Evolutionary conservation across 169 alveolate genomes (phyloP).

Genomic region (Besnoitia besnoiti): DNA sequence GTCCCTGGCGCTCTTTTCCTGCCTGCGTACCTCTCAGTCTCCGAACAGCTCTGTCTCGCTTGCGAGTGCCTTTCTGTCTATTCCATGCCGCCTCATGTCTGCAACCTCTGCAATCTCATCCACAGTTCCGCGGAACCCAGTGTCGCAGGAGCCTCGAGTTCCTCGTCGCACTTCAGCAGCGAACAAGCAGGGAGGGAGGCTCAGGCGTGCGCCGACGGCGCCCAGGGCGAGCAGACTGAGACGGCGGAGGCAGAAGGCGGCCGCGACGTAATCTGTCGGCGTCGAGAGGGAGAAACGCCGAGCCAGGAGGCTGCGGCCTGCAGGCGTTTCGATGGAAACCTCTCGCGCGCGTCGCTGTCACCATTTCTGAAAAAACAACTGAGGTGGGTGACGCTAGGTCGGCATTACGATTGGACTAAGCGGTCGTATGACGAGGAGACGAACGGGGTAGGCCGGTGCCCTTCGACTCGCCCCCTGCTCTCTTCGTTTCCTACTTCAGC

Average conservation of each 20-base stretch:
- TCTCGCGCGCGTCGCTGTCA: not conserved
- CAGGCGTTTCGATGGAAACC: not conserved
- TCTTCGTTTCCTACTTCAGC: too few species aligned
- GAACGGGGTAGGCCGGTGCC: too few species aligned
- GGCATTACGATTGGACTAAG: not conserved
- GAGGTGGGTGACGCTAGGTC: not conserved
- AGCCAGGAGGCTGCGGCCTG: not conserved
- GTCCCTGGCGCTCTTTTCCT: not conserved
- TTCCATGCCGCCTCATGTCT: slow-evolving; percentile 7
- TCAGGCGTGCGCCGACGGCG: not conserved
- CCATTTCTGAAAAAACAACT: not conserved
- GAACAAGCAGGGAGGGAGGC: not conserved
- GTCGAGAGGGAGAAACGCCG: not conserved
- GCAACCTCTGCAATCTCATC: slow-evolving; percentile 32
- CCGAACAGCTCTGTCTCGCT: slow-evolving; percentile 37
- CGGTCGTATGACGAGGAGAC: not conserved
- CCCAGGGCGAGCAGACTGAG: not conserved
- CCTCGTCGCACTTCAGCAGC: not conserved
- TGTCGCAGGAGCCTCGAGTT: not conserved
- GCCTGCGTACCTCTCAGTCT: slow-evolving; percentile 17
- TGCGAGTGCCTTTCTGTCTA: not conserved
- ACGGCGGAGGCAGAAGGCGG: not conserved
- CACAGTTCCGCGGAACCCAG: slow-evolving; percentile 12
- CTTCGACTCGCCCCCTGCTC: too few species aligned
- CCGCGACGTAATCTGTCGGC: not conserved